Base-by-base conservation (phyloP, 176 grass and related monocot genomes). In the Microstegium vimineum region DNA sequence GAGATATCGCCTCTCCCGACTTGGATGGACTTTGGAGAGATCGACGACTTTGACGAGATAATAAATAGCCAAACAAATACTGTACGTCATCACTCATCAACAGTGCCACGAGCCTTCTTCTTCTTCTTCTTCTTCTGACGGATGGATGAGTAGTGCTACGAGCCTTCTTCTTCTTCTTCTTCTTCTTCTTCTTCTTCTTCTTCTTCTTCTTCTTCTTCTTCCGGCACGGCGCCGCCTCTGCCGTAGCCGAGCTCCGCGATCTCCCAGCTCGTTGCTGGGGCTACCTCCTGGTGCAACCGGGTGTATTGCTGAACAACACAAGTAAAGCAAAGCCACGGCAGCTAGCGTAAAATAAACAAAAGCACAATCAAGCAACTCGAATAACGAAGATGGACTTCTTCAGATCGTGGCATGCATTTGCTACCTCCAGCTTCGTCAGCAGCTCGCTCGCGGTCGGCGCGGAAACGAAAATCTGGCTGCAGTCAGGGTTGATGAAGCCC, bases 371-470 rank as follows among this genome's bases (percentile, higher is more conserved):
- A n/a, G n/a, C n/a, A 32, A 8, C 46, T 49, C 16, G 5, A n/a
- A n/a, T n/a, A n/a, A n/a, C n/a, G n/a, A 0, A 0, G 52, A 12
- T 45, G 15, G 28, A 36, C 1, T 62, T 40, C 1, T 62, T 40
- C 3, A n/a, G 54, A 11, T 26, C n/a, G n/a, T n/a, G n/a, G n/a
- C n/a, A n/a, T 10, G n/a, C 20, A 25, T 11, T n/a, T 4, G n/a
- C 17, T 37, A 97, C 94, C 94, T 94, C 94, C 94, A 97, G 90
- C 73, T 94, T 97, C 13, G 67, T 86, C 66, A 97, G 81, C 77
- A 94, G 59, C 35, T 97, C 94, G 45, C 71, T 73, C 14, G 91
- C 91, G 26, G 68, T 90, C 18, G 94, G 45, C 35, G 94, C 94
- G 25, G 91, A 90, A 36, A 97, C 86, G 33, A 97, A 77, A 81